Percentiles rank a stretch among this genome's conserved stretches.
Conservation (phyloP, 176 grass and related monocot species). For the Aegilops speltoides region DNA sequence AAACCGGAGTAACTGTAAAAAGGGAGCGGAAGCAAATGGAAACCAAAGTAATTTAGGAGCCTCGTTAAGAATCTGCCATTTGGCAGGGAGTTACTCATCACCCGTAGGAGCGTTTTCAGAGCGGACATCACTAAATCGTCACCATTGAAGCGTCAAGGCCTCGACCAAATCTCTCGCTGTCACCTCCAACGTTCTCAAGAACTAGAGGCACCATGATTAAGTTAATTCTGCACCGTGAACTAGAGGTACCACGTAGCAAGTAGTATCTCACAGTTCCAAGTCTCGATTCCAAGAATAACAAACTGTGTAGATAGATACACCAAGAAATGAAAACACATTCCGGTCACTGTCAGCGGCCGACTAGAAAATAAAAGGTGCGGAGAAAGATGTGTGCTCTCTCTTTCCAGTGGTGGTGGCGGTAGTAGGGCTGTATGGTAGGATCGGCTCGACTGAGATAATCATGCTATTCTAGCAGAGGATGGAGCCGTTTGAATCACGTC, state of each 20-base stretch:
- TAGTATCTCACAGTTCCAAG: too few relatives aligned
- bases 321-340: background rate
- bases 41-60: background rate
- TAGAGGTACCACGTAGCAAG: too few relatives aligned
- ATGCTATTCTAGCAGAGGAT: background rate
- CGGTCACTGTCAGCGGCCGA: background rate
- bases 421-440: background rate
- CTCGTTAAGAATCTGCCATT: background rate
- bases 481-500: slow-evolving; percentile 52
- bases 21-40: too few relatives aligned
- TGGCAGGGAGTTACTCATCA: too few relatives aligned
- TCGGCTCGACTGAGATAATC: background rate
- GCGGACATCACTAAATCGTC: background rate
- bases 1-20: too few relatives aligned
- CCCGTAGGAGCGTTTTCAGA: background rate
- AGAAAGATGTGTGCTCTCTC: background rate
- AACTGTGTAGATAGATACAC: background rate
- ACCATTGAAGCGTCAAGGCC: background rate
- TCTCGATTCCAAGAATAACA: too few relatives aligned
- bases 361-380: background rate
- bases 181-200: background rate
- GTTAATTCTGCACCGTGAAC: too few relatives aligned
- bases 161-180: background rate
- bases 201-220: too few relatives aligned
- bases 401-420: background rate